Evolutionary conservation across 2,329 filamentous ascomycete species (phyloP).

Genomic region (Colletotrichum sojae): DNA sequence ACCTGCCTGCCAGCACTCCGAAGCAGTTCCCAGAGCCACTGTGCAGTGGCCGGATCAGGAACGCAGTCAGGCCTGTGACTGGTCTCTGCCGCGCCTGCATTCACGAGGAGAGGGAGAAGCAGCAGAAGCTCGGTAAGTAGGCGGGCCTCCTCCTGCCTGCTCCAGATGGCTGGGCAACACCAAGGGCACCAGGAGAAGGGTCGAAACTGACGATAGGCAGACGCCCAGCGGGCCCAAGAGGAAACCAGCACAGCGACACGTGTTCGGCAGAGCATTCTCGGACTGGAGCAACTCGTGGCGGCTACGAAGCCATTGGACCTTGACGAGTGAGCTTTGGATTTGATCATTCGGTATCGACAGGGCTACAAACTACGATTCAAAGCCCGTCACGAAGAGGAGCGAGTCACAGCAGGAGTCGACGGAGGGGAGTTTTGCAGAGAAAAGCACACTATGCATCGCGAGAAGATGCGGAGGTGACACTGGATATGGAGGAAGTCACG

Average conservation of each 20-base stretch:
- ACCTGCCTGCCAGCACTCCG: constrained; percentile 42
- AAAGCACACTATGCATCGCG: background rate
- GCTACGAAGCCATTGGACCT: constrained; percentile 26
- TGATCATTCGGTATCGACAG: no score
- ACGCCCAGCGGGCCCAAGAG: background rate
- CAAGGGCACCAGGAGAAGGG: background rate
- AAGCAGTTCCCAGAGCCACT: constrained; percentile 17
- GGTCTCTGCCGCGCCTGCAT: constrained; percentile 44
- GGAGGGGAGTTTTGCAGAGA: background rate
- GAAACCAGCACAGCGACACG: constrained; percentile 13
- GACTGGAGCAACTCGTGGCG: constrained; percentile 35
- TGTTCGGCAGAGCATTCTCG: constrained; percentile 33
- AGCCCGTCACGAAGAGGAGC: background rate
- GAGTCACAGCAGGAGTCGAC: background rate
- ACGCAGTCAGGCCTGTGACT: constrained; percentile 43
- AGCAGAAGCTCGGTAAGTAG: constrained; percentile 16
- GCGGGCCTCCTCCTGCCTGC: background rate
- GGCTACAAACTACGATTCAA: background rate
- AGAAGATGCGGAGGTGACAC: background rate
- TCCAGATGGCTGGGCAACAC: background rate
- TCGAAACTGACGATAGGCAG: constrained; percentile 10
- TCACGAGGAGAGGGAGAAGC: constrained; percentile 21
- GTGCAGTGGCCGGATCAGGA: constrained; percentile 43
- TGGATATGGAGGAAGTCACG: background rate
- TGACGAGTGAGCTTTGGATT: constrained; percentile 7